Base-by-base conservation (phyloP, 176 grass and related monocot genomes). In the Hordeum marinum region DNA sequence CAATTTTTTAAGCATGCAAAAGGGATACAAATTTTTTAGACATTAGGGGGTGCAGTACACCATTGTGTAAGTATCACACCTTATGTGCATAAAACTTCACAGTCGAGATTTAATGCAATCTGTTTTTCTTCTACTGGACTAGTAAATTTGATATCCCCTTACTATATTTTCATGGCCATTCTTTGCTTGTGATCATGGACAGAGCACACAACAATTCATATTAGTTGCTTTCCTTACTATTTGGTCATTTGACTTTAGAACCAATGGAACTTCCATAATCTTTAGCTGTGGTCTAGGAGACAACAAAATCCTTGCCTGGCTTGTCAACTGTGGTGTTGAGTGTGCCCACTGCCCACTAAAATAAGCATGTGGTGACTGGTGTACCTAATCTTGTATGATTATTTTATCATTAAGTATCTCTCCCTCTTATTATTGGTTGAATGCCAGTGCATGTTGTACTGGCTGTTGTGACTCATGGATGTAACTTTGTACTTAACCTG, bases 261-360 rank as follows among this genome's bases (percentile, higher is more conserved):
- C 29, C 13, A 9, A 31, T 70, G 45, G 3, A 80, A 68, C 35
- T 80, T 69, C 23, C 6, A 43, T 41, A n/a, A 32, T 78, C 45
- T 34, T 74, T 84, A 15, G 43, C 27, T 64, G 1, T 41, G 62
- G 18, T 71, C 81, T 81, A 32, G 62, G 62, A 85, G 41, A 84
- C 8, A 68, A 6, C 8, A 68, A 67, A 63, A 62, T 65, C 18
- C 54, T 72, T 82, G 62, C 72, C 74, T 83, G 87, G 59, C n/a
- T 85, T 67, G 23, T 83, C 67, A 87, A 83, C 59, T 87, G 29
- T 60, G 62, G 11, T 50, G 36, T 46, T 83, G 43, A 68, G 27
- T 82, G 35, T 37, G 79, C 20, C 18, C 27, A 55, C 7, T 37
- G 74, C 21, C 13, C 27, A 55, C 9, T 8, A 37, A 29, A 26